A percentile compares a stretch with the other conserved stretches of the same genome.
Evolutionary conservation across 2,329 filamentous ascomycete genomes (phyloP).

Genomic region (Tricladium varicosporioides): DNA sequence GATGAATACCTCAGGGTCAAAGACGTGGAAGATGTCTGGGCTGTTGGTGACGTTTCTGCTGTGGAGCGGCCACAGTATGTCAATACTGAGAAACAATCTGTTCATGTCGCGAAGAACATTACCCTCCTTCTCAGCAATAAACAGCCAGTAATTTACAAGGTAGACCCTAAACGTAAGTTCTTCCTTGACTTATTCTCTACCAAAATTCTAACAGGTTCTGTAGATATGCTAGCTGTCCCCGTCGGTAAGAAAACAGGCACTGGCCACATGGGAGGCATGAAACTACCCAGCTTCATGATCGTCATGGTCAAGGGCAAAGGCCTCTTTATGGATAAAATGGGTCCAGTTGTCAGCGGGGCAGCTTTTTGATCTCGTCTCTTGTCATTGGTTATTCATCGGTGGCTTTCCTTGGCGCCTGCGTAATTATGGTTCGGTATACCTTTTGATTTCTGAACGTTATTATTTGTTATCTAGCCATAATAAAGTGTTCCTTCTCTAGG

Average conservation of each 20-base stretch:
- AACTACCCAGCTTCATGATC: slow-evolving; percentile 23
- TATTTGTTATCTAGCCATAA: too few species aligned
- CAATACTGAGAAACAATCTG: slow-evolving; percentile 20
- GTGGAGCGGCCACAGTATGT: slow-evolving; percentile 26
- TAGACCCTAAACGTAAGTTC: slow-evolving; percentile 15
- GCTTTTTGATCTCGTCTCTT: too few species aligned
- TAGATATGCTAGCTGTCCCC: slow-evolving; percentile 28
- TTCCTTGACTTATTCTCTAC: not conserved
- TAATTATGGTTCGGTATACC: too few species aligned
- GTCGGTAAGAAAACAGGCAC: slow-evolving; percentile 39
- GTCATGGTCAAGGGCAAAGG: slow-evolving; percentile 12
- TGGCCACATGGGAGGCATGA: slow-evolving; percentile 27
- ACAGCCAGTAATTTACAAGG: slow-evolving; percentile 22
- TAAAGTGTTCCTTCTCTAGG: too few species aligned
- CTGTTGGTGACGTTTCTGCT: slow-evolving; percentile 29
- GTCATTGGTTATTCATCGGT: too few species aligned
- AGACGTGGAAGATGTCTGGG: slow-evolving; percentile 35
- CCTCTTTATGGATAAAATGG: slow-evolving; percentile 5
- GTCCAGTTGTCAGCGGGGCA: slow-evolving; percentile 1
- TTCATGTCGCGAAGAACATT: slow-evolving; percentile 29
- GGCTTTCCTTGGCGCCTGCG: too few species aligned
- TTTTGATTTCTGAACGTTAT: too few species aligned
- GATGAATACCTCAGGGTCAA: slow-evolving; percentile 51
- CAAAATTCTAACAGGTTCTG: slow-evolving; percentile 1
- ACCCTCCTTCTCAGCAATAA: slow-evolving; percentile 16